Evolutionary conservation across 148 eudicot species (phyloP).

Genomic region (Camellia lanceoleosa): DNA sequence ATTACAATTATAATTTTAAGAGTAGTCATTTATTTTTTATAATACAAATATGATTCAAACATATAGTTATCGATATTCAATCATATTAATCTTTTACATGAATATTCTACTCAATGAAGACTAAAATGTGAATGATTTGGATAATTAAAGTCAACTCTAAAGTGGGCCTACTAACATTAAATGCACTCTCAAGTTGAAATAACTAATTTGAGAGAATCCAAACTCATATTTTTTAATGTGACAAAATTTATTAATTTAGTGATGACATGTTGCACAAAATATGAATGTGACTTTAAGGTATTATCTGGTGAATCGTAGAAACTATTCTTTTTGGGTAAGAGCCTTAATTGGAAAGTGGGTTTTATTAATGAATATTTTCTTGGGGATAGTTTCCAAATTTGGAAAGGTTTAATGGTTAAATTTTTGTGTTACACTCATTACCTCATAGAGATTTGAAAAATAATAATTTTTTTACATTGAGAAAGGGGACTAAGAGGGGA

Average conservation of each 20-base stretch:
- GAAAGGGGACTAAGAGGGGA: background rate
- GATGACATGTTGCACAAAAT: background rate
- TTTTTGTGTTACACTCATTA: background rate
- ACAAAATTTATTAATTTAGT: background rate
- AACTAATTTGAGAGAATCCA: no score
- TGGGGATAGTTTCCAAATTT: background rate
- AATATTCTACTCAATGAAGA: no score
- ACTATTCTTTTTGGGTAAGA: background rate
- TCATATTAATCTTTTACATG: no score
- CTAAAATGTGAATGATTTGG: no score
- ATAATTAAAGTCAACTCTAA: no score
- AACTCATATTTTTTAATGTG: no score
- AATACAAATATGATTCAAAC: no score
- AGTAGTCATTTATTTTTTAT: no score
- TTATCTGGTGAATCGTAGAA: background rate
- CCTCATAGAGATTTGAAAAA: background rate
- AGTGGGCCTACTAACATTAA: no score
- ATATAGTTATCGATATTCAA: no score
- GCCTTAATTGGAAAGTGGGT: background rate
- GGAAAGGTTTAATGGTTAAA: slow-evolving; percentile 1
- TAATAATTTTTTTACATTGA: background rate
- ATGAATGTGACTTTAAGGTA: background rate
- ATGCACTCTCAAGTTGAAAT: no score
- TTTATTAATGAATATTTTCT: background rate
- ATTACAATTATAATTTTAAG: no score